A percentile compares a stretch with the other conserved stretches of the same genome.
These are phyloP conservation scores for Colletotrichum filicis DNA, from an alignment of 2,329 filamentous ascomycete species.

Conservation along the genomic window DNA sequence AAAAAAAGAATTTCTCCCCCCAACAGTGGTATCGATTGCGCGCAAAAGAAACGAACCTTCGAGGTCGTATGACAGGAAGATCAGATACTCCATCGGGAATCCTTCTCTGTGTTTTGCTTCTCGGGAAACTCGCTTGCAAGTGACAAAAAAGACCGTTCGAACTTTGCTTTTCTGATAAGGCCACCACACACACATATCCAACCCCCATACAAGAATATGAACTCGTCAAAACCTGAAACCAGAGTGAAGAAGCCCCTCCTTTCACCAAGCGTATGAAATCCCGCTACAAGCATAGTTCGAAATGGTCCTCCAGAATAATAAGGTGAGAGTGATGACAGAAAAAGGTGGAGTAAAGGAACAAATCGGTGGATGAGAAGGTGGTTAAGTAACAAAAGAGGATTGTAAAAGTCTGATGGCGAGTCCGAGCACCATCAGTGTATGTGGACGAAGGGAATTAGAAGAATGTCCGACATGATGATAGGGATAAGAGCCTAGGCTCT, in stretches of 20 bases:
- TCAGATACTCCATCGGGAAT: background rate
- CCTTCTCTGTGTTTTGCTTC: background rate
- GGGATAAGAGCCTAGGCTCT: too few relatives aligned
- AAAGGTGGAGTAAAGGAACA: background rate
- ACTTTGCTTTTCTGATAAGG: background rate
- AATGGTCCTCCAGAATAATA: constrained; percentile 26
- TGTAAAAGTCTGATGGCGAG: background rate
- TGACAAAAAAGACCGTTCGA: background rate
- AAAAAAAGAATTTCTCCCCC: background rate
- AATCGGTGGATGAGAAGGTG: background rate
- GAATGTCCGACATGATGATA: background rate
- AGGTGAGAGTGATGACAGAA: background rate
- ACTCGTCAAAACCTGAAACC: background rate
- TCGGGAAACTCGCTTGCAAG: background rate
- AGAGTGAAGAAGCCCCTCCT: background rate
- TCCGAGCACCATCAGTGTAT: background rate
- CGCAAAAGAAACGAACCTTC: constrained; percentile 5
- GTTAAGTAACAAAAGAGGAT: background rate
- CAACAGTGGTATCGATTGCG: constrained; percentile 27
- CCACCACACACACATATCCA: background rate
- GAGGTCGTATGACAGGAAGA: constrained; percentile 13
- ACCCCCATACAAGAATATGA: background rate
- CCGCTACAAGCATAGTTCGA: constrained; percentile 28
- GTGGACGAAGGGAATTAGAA: constrained; percentile 14
- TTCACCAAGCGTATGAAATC: too few relatives aligned